A percentile compares a stretch with the other conserved stretches of the same genome.
Conservation (phyloP, 441 rosid genomes). For the Euphorbia neoarborescens region DNA sequence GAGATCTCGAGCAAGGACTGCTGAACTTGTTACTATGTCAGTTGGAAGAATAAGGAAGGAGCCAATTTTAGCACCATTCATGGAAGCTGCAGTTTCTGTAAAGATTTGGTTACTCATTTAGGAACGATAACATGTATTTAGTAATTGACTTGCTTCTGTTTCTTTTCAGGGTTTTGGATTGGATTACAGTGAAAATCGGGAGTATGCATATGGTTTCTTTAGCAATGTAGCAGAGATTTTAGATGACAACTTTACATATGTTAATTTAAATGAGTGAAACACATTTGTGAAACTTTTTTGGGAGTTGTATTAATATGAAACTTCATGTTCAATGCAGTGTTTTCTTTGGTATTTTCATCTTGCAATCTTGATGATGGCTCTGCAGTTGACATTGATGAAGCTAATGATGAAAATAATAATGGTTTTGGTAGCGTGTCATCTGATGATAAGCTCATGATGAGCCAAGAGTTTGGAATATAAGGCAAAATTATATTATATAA, state of each 20-base stretch:
- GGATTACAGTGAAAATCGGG: conserved; percentile 95
- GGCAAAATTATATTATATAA: too few relatives aligned
- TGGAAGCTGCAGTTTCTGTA: conserved; percentile 96
- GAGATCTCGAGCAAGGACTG: conserved; percentile 89
- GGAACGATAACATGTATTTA: conserved; percentile 7
- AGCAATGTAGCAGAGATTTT: conserved; percentile 92
- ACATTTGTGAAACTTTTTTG: conserved; percentile 12
- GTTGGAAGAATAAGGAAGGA: conserved; percentile 82
- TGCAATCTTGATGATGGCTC: conserved; percentile 99
- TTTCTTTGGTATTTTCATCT: conserved; percentile 76
- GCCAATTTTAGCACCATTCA: conserved; percentile 66
- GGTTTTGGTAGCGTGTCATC: conserved; percentile 94
- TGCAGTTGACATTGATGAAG: conserved; percentile 82
- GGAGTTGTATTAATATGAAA: conserved; percentile 7
- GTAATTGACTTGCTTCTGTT: conserved; percentile 16
- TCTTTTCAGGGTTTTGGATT: conserved; percentile 68
- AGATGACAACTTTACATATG: conserved; percentile 83
- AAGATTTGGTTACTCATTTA: conserved; percentile 22
- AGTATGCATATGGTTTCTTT: conserved; percentile 95
- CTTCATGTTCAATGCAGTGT: conserved; percentile 49
- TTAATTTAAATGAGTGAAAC: conserved; percentile 27
- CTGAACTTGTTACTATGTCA: conserved; percentile 98
- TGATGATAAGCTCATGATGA: conserved; percentile 97
- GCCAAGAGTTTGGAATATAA: conserved; percentile 87
- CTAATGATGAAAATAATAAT: conserved; percentile 76